Conservation (phyloP, 441 rosid genomes). For the Pelargonium myrrhifolium region DNA sequence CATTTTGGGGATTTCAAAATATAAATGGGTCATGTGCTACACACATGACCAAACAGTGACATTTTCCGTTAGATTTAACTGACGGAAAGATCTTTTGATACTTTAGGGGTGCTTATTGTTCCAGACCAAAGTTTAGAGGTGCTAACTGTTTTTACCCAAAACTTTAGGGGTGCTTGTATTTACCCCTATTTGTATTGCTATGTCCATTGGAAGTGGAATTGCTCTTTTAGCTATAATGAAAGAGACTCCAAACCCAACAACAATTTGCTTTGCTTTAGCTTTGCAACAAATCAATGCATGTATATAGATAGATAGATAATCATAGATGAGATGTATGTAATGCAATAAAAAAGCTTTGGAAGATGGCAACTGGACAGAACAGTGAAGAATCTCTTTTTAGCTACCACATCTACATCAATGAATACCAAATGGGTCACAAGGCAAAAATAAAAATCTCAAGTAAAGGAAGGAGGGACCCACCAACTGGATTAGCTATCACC, state of each 20-base stretch:
- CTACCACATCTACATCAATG: conserved; percentile 4
- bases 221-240: neutral
- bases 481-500: neutral
- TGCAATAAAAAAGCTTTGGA: neutral
- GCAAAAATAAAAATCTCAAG: neutral
- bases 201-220: neutral
- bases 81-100: too few species aligned
- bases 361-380: neutral
- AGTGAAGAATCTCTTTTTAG: neutral
- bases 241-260: conserved; percentile 5
- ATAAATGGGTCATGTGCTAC: too few species aligned
- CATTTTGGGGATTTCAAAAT: too few species aligned
- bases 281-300: neutral
- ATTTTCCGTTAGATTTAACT: too few species aligned
- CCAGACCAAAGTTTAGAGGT: too few species aligned
- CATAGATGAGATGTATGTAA: neutral
- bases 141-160: too few species aligned
- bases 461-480: neutral
- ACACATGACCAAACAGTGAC: too few species aligned
- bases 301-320: too few species aligned
- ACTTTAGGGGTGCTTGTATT: too few species aligned
- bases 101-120: too few species aligned
- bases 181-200: too few species aligned
- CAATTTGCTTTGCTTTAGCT: neutral
- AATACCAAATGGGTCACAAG: neutral